These are phyloP conservation scores for Mycena epipterygia DNA, from an alignment of 768 basidiomycete genomes.

Conservation along the genomic window DNA sequence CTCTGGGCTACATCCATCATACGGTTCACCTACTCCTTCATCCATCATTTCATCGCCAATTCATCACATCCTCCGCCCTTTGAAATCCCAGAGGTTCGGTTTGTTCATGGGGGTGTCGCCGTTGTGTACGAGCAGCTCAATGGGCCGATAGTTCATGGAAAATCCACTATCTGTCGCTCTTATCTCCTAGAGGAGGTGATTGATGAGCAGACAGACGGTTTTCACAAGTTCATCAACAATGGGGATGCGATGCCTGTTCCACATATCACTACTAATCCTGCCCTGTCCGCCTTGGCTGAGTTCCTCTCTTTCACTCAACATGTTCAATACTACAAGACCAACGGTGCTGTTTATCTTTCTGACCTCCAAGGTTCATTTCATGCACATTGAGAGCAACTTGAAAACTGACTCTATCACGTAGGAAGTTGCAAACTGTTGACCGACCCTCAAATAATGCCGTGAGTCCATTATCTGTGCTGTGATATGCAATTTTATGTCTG, in stretches of 20 bases:
- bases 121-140: neutral
- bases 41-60: neutral
- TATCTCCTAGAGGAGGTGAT: constrained; percentile 16
- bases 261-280: too few relatives aligned
- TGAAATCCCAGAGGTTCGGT: constrained; percentile 3
- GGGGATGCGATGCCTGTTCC: neutral
- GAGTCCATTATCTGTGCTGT: neutral
- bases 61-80: neutral
- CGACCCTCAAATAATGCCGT: constrained; percentile 21
- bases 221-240: neutral
- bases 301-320: constrained; percentile 13
- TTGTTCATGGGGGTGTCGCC: constrained; percentile 1
- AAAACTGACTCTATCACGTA: neutral
- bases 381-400: neutral
- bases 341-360: neutral
- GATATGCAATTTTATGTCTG: too few relatives aligned
- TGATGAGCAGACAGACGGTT: neutral
- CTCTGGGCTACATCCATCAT: constrained; percentile 13
- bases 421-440: neutral
- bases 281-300: neutral
- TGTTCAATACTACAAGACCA: neutral
- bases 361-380: constrained; percentile 6
- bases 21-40: neutral
- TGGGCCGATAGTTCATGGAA: neutral
- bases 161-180: neutral